Evolutionary conservation across 805 yeast genomes (phyloP).

Genomic region (Saccharomycopsis fermentans): DNA sequence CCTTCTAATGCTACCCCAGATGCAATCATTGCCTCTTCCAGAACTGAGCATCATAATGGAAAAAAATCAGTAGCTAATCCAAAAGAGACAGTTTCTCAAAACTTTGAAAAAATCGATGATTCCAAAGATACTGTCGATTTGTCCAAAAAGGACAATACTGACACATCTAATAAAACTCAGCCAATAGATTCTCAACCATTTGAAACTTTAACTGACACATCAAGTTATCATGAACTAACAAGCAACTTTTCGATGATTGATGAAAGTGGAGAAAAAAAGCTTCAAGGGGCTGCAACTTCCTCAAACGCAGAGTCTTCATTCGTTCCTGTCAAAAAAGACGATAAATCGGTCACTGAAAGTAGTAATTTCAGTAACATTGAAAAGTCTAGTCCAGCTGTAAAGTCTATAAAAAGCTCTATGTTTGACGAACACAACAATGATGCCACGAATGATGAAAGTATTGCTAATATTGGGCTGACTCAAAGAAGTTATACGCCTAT

Average conservation of each 20-base stretch:
- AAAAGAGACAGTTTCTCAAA: neutral
- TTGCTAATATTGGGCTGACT: neutral
- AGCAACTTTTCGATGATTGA: neutral
- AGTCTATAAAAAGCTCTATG: neutral
- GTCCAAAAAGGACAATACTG: neutral
- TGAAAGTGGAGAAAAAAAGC: neutral
- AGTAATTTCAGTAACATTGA: conserved; percentile 18
- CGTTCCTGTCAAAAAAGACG: conserved; percentile 1
- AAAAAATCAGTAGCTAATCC: neutral
- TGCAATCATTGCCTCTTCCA: neutral
- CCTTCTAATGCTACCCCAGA: neutral
- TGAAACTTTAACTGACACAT: neutral
- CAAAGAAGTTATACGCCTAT: neutral
- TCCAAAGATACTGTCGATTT: neutral
- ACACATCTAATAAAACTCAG: neutral
- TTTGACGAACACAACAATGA: conserved; percentile 7
- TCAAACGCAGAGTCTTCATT: conserved; percentile 3
- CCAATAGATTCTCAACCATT: neutral
- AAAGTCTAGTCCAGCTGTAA: conserved; percentile 11
- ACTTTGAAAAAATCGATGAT: neutral
- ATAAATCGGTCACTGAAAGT: conserved; percentile 18
- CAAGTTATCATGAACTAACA: neutral
- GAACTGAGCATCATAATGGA: neutral
- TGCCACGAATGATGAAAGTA: conserved; percentile 11
- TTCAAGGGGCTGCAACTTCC: neutral